These are phyloP conservation scores for Solanum etuberosum DNA, from an alignment of 257 asterid species.

Conservation along the genomic window DNA sequence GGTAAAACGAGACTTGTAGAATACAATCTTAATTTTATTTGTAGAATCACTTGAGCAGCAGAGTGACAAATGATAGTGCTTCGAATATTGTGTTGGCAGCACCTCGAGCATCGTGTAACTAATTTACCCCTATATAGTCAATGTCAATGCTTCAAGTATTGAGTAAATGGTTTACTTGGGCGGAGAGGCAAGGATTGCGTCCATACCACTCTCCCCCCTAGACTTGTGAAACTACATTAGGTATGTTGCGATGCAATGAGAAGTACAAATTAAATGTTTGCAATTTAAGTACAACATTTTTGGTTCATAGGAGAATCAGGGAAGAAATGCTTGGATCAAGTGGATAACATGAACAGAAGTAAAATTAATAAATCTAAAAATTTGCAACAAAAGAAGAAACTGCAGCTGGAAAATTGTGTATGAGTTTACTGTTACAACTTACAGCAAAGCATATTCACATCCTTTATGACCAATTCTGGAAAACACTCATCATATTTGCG, in stretches of 20 bases:
- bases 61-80: no score
- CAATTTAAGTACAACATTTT: background rate
- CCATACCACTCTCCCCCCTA: no score
- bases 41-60: no score
- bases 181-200: no score
- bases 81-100: no score
- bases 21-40: no score
- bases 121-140: background rate
- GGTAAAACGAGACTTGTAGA: no score
- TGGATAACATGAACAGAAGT: background rate
- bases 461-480: background rate
- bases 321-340: background rate
- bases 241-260: background rate
- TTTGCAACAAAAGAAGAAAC: background rate
- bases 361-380: background rate
- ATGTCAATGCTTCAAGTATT: no score
- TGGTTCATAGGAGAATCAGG: background rate
- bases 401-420: background rate
- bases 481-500: background rate
- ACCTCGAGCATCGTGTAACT: background rate
- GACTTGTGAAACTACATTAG: accelerated
- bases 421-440: background rate
- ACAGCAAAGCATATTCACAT: background rate
- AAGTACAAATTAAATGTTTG: background rate
- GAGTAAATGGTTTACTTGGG: no score